Evolutionary conservation across 2,329 filamentous ascomycete species (phyloP).

Genomic region (Harringtonia aguacate): DNA sequence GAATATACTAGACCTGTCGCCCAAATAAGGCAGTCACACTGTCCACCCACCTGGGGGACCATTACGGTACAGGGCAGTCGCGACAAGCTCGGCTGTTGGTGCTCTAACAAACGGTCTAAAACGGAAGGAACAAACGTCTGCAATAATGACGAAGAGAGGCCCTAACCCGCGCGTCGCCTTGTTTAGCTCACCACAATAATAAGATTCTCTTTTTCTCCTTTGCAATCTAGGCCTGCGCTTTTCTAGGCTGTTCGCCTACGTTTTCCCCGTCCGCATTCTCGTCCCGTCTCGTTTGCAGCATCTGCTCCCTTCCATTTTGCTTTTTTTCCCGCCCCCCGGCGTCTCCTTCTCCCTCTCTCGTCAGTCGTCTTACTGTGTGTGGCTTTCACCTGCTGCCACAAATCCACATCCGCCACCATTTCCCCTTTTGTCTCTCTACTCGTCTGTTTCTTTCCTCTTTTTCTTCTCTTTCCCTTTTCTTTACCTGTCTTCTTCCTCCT

Average conservation of each 20-base stretch:
- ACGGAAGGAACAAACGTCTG: background rate
- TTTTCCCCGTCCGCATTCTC: too few species aligned
- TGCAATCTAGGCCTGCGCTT: background rate
- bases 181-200: constrained; percentile 10
- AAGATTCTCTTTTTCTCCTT: constrained; percentile 3
- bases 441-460: constrained; percentile 5
- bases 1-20: too few species aligned
- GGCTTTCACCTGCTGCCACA: too few species aligned
- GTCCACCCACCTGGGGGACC: background rate
- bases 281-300: too few species aligned
- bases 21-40: too few species aligned
- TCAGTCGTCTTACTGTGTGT: too few species aligned
- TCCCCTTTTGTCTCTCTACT: constrained; percentile 3
- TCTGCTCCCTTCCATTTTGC: too few species aligned
- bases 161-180: constrained; percentile 3
- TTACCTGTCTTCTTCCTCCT: background rate
- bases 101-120: background rate
- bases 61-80: background rate
- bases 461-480: constrained; percentile 1
- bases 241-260: too few species aligned
- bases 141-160: background rate
- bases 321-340: too few species aligned
- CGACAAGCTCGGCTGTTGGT: constrained; percentile 7
- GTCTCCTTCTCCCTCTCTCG: too few species aligned
- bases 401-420: background rate